A percentile compares a stretch with the other conserved stretches of the same genome.
These are phyloP conservation scores for Parastagonospora nodorum DNA, from an alignment of 2,329 filamentous ascomycete genomes.

Conservation along the genomic window DNA sequence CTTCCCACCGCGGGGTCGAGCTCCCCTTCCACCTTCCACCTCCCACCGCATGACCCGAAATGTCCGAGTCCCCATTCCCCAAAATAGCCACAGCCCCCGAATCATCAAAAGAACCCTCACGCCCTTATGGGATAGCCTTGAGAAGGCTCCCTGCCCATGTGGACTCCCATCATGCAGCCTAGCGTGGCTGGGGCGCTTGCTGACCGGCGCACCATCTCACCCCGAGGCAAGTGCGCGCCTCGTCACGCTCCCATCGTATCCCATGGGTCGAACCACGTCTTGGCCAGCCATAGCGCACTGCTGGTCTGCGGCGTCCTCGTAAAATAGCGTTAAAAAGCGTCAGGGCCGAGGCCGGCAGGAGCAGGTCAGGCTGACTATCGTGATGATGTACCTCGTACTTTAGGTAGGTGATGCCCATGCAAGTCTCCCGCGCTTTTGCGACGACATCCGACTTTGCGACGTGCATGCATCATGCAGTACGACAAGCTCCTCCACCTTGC, in stretches of 20 bases:
- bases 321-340: constrained; percentile 12
- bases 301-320: constrained; percentile 5
- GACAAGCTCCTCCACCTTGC: constrained; percentile 26
- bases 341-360: constrained; percentile 10
- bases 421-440: constrained; percentile 7
- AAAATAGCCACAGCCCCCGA: too few relatives aligned
- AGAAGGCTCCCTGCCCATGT: neutral
- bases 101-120: neutral
- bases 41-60: too few relatives aligned
- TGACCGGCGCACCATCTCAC: constrained; percentile 3
- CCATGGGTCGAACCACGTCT: constrained; percentile 4
- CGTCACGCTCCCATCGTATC: constrained; percentile 6
- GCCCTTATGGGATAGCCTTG: neutral
- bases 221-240: constrained; percentile 8
- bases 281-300: constrained; percentile 11
- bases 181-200: constrained; percentile 13
- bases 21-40: too few relatives aligned
- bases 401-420: constrained; percentile 14
- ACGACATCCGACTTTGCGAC: constrained; percentile 2
- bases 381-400: constrained; percentile 11
- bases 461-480: constrained; percentile 20
- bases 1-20: neutral
- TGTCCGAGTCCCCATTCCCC: too few relatives aligned
- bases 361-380: too few relatives aligned
- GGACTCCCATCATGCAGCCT: neutral